phyloP scores from a whole-genome alignment of 1,284 basidiomycete genomes.

The Uromyces viciae-fabae region DNA sequence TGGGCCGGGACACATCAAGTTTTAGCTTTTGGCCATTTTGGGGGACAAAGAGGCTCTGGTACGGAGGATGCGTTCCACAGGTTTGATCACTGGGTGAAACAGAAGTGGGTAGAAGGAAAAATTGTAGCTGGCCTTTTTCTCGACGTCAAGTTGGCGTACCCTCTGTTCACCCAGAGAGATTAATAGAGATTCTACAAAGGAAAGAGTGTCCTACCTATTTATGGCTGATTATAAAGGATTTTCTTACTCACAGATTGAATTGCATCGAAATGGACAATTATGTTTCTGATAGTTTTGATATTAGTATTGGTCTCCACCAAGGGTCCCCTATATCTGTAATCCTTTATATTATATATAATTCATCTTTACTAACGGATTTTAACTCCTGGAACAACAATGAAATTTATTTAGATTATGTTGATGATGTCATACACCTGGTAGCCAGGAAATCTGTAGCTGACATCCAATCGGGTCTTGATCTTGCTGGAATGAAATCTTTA shows the following conservation, averaged over 20 bases:
- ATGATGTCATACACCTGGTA: conserved; percentile 8
- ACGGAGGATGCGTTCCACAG: background rate
- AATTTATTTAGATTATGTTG: background rate
- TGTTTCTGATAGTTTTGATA: too few species aligned
- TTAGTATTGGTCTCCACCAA: conserved; percentile 22
- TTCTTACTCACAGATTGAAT: too few species aligned
- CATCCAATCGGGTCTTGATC: background rate
- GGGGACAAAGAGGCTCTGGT: background rate
- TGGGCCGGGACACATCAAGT: background rate
- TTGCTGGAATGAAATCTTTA: background rate
- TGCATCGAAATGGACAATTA: too few species aligned
- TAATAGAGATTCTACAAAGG: background rate
- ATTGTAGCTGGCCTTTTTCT: background rate
- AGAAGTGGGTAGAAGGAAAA: too few species aligned
- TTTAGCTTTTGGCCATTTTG: background rate
- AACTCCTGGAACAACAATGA: background rate
- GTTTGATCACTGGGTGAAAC: background rate
- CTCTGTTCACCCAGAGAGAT: background rate
- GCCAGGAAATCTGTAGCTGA: background rate
- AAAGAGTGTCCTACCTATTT: too few species aligned
- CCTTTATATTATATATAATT: conserved; percentile 14
- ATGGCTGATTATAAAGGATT: too few species aligned
- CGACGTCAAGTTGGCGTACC: conserved; percentile 10
- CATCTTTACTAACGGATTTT: background rate
- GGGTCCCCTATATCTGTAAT: conserved; percentile 6